Conservation (phyloP, 768 basidiomycete species). For the Russula brevipes region DNA sequence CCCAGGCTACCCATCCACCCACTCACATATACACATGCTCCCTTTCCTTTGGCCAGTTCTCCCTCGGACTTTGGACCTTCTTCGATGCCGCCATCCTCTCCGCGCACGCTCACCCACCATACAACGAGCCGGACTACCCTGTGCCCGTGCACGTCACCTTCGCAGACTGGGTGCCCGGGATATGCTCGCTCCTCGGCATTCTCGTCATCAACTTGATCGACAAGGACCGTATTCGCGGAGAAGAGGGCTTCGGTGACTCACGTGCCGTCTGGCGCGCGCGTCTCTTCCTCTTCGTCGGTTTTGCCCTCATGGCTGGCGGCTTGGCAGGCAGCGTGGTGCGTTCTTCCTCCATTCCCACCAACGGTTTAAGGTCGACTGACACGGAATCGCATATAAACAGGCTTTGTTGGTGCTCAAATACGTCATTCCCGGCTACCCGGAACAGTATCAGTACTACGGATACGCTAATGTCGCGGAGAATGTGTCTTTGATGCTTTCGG, state of each 20-base stretch:
- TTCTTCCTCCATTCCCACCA: conserved; percentile 23
- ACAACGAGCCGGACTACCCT: conserved; percentile 61
- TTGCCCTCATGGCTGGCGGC: conserved; percentile 96
- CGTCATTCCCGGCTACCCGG: conserved; percentile 61
- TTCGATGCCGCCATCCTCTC: conserved; percentile 90
- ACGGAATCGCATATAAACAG: conserved; percentile 39
- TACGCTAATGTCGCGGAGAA: conserved; percentile 96
- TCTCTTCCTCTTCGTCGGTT: conserved; percentile 88
- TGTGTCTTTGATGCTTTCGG: conserved; percentile 76
- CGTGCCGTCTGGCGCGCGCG: conserved; percentile 88
- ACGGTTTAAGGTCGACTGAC: background rate
- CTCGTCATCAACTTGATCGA: conserved; percentile 91
- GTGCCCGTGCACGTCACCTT: conserved; percentile 81
- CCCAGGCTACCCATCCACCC: conserved; percentile 4
- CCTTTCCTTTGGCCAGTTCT: conserved; percentile 55
- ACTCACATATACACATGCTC: background rate
- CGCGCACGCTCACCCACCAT: conserved; percentile 74
- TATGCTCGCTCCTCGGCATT: conserved; percentile 89
- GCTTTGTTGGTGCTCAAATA: conserved; percentile 90
- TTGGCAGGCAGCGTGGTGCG: conserved; percentile 94
- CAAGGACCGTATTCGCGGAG: conserved; percentile 80
- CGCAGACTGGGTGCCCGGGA: conserved; percentile 96
- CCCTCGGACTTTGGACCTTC: conserved; percentile 92
- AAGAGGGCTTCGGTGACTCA: conserved; percentile 76
- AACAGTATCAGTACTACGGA: conserved; percentile 84